A percentile compares a stretch with the other conserved stretches of the same genome.
phyloP scores from a whole-genome alignment of 1,284 basidiomycete species.

The Cryptococcus amylolentus region DNA sequence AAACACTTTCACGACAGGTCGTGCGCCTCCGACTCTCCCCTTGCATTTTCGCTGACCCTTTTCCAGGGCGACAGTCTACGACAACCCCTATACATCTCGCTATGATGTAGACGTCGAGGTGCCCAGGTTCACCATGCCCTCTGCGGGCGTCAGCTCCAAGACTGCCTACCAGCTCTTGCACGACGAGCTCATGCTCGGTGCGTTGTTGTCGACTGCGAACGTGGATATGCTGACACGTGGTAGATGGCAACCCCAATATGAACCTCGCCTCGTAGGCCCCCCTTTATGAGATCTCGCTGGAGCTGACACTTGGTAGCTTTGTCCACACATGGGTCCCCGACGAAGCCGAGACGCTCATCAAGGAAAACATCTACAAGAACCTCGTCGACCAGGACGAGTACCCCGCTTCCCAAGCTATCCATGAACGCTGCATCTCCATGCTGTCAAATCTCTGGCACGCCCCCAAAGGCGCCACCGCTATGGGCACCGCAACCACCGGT shows the following conservation, averaged over 20 bases:
- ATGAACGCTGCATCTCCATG: constrained; percentile 76
- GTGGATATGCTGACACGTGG: constrained; percentile 1
- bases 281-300: not conserved
- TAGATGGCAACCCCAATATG: constrained; percentile 69
- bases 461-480: constrained; percentile 65
- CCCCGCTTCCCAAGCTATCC: constrained; percentile 68
- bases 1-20: constrained; percentile 28
- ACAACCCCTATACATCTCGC: constrained; percentile 40
- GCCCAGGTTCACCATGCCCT: constrained; percentile 50
- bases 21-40: constrained; percentile 12
- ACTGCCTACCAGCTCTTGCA: constrained; percentile 75
- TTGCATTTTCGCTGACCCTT: not conserved
- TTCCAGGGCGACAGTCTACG: constrained; percentile 28
- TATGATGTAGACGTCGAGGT: constrained; percentile 41
- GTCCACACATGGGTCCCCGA: constrained; percentile 68
- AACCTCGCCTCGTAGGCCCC: constrained; percentile 64
- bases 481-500: constrained; percentile 91
- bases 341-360: constrained; percentile 66
- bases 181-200: constrained; percentile 67
- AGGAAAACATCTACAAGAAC: constrained; percentile 84
- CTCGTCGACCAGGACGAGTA: constrained; percentile 91
- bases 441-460: constrained; percentile 92
- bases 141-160: constrained; percentile 45
- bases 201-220: constrained; percentile 3
- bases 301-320: constrained; percentile 53